Evolutionary conservation across 768 basidiomycete species (phyloP).

Genomic region (Russula virescens): DNA sequence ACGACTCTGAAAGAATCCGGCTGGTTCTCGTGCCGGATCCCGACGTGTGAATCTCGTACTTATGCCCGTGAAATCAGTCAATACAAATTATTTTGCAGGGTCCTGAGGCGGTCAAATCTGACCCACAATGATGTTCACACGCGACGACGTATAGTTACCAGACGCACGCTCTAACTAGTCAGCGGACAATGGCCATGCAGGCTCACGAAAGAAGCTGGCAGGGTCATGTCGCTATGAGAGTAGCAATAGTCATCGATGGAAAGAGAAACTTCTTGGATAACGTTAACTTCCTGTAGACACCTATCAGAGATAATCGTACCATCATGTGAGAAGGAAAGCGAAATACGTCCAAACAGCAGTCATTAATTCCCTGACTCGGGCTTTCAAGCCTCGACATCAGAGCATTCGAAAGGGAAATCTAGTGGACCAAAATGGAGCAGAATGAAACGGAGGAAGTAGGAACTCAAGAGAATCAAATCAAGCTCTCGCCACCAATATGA

Average conservation of each 20-base stretch:
- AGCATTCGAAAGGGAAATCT: background rate
- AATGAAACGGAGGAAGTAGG: background rate
- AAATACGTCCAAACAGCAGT: background rate
- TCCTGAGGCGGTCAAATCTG: background rate
- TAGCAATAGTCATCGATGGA: background rate
- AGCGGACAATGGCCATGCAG: background rate
- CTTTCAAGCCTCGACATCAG: background rate
- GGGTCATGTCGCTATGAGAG: background rate
- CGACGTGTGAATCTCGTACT: background rate
- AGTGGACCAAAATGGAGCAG: background rate
- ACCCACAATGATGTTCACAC: background rate
- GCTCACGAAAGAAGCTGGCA: background rate
- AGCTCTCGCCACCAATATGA: background rate
- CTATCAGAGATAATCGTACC: conserved; percentile 3
- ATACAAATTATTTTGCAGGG: background rate
- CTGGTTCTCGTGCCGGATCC: background rate
- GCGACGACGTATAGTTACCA: background rate
- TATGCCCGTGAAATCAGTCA: background rate
- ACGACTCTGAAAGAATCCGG: background rate
- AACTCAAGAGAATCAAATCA: background rate
- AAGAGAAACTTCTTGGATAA: background rate
- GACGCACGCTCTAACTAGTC: background rate
- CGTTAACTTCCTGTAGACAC: background rate
- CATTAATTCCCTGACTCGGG: background rate
- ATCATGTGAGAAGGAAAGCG: background rate